Evolutionary conservation across 768 basidiomycete species (phyloP).

Genomic region (Leucogyrophana mollusca): DNA sequence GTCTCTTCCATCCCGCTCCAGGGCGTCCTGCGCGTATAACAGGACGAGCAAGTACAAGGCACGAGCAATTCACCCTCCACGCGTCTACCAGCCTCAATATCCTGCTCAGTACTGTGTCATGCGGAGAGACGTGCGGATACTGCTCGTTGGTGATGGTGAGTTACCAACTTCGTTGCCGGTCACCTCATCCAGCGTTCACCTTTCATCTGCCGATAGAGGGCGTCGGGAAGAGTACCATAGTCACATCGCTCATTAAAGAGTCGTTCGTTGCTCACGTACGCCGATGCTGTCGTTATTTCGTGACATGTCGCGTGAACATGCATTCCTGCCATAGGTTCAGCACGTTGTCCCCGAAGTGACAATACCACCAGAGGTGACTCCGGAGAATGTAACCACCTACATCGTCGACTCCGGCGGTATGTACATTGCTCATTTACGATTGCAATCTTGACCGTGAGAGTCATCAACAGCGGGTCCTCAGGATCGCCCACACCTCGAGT

Average conservation of each 20-base stretch:
- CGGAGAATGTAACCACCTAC: slow-evolving; percentile 96
- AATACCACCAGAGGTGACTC: slow-evolving; percentile 95
- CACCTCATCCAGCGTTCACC: slow-evolving; percentile 8
- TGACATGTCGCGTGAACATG: neutral
- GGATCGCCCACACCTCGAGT: slow-evolving; percentile 86
- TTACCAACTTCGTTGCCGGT: slow-evolving; percentile 13
- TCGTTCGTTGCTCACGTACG: slow-evolving; percentile 86
- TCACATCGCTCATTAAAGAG: slow-evolving; percentile 96
- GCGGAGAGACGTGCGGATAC: slow-evolving; percentile 91
- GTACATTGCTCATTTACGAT: slow-evolving; percentile 25
- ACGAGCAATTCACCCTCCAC: no score
- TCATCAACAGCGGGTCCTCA: slow-evolving; percentile 67
- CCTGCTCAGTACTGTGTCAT: slow-evolving; percentile 38
- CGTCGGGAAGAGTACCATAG: slow-evolving; percentile 96
- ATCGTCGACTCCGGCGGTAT: slow-evolving; percentile 96
- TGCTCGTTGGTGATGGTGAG: slow-evolving; percentile 92
- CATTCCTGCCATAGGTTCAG: slow-evolving; percentile 63
- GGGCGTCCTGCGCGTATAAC: no score
- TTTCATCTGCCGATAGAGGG: slow-evolving; percentile 51
- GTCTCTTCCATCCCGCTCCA: neutral
- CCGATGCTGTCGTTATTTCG: slow-evolving; percentile 3
- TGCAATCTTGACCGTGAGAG: slow-evolving; percentile 3
- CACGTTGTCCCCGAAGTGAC: slow-evolving; percentile 96
- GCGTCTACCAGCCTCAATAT: slow-evolving; percentile 1
- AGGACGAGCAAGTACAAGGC: no score